phyloP scores from a whole-genome alignment of 352 stramenopile species.

The Peronospora belbahrii region DNA sequence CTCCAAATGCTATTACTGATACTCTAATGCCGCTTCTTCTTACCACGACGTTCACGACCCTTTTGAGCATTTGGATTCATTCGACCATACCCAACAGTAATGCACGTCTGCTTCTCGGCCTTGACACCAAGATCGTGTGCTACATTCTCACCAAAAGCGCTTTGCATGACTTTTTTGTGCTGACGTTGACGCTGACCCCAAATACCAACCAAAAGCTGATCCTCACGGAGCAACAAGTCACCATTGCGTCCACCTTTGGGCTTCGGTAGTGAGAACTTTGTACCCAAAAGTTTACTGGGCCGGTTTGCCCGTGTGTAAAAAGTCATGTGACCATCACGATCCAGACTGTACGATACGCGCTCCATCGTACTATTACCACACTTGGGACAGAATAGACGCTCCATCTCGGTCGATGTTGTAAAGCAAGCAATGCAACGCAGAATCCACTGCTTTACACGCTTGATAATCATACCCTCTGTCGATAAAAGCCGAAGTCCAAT shows the following conservation, averaged over 20 bases:
- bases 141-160: conserved; percentile 93
- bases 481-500: conserved; percentile 77
- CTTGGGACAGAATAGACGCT: conserved; percentile 93
- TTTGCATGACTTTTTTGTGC: conserved; percentile 86
- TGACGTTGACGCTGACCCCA: conserved; percentile 93
- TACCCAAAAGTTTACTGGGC: conserved; percentile 88
- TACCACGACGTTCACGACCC: conserved; percentile 92
- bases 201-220: conserved; percentile 94
- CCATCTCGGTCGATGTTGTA: conserved; percentile 89
- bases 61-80: conserved; percentile 96
- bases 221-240: conserved; percentile 94
- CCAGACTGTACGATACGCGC: conserved; percentile 91
- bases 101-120: conserved; percentile 82
- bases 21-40: conserved; percentile 91
- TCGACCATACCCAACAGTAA: conserved; percentile 90
- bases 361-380: conserved; percentile 95
- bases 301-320: conserved; percentile 81
- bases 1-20: not conserved
- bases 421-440: conserved; percentile 96
- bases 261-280: conserved; percentile 97
- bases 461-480: conserved; percentile 80
- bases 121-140: conserved; percentile 90
- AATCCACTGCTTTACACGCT: conserved; percentile 92
- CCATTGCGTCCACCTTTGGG: conserved; percentile 88
- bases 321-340: conserved; percentile 87